These are phyloP conservation scores for Chlamydomonas incerta DNA, from an alignment of 139 green algal genomes.

Conservation along the genomic window DNA sequence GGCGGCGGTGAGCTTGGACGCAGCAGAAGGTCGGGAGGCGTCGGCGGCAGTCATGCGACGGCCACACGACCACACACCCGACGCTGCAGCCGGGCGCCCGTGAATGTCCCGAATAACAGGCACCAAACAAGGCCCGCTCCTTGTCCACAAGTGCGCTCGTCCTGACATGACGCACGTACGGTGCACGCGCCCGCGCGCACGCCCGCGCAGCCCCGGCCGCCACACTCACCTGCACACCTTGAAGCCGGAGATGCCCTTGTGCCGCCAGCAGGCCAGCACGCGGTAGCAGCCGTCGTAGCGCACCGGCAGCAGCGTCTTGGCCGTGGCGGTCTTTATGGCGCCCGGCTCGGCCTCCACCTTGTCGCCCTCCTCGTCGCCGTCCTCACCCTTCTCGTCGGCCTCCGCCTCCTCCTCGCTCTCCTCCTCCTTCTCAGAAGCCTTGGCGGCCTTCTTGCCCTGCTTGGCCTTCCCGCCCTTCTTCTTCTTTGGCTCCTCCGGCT, in stretches of 20 bases:
- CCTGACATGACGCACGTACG: no score
- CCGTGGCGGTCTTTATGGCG: not conserved
- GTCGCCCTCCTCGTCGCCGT: not conserved
- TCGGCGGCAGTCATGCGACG: no score
- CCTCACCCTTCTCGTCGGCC: not conserved
- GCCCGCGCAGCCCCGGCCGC: not conserved
- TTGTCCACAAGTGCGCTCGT: no score
- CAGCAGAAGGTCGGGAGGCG: no score
- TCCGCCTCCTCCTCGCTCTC: not conserved
- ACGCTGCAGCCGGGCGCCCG: no score
- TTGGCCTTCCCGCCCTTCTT: not conserved
- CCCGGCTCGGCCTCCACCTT: not conserved
- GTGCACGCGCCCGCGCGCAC: not conserved
- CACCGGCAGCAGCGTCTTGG: conserved; percentile 61
- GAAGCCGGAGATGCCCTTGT: conserved; percentile 76
- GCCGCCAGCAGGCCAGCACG: conserved; percentile 92
- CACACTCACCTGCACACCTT: conserved; percentile 77
- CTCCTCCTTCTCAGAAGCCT: not conserved
- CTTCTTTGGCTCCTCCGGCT: not conserved
- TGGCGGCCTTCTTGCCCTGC: not conserved
- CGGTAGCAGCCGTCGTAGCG: conserved; percentile 96
- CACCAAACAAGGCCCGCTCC: no score
- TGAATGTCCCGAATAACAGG: no score
- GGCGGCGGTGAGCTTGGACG: not conserved
- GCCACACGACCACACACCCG: no score